Percentiles rank a stretch among this genome's conserved stretches.
Conservation (phyloP, 768 basidiomycete genomes). For the Naganishia randhawae region DNA sequence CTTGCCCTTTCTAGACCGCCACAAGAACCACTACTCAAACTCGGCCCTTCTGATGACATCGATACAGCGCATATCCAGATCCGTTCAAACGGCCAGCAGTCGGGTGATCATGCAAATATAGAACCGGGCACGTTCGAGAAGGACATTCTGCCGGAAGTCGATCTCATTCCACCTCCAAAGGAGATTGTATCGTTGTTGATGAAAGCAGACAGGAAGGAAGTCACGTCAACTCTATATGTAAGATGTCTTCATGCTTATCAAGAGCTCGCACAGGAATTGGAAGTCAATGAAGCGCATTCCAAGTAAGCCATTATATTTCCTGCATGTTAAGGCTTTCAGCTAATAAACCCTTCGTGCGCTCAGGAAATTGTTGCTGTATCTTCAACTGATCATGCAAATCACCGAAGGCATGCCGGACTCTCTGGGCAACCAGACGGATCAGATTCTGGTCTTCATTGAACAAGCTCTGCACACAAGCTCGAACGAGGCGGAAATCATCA, state of each 20-base stretch:
- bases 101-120: conserved; percentile 53
- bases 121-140: conserved; percentile 50
- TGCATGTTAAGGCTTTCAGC: neutral
- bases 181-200: conserved; percentile 67
- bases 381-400: conserved; percentile 79
- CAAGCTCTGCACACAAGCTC: conserved; percentile 60
- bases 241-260: conserved; percentile 68
- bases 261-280: conserved; percentile 41
- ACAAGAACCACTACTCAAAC: conserved; percentile 35
- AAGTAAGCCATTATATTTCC: conserved; percentile 12
- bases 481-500: conserved; percentile 23
- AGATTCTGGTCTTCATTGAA: conserved; percentile 77
- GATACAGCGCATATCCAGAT: conserved; percentile 37
- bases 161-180: conserved; percentile 67
- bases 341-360: neutral
- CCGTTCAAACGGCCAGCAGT: conserved; percentile 56
- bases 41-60: conserved; percentile 32
- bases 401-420: conserved; percentile 63
- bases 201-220: conserved; percentile 63
- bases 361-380: conserved; percentile 61
- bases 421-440: conserved; percentile 59
- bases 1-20: conserved; percentile 2
- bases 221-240: conserved; percentile 71
- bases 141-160: conserved; percentile 56
- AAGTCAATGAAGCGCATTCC: conserved; percentile 3